Conservation (phyloP, 257 asterid genomes). For the Scutellaria barbata region DNA sequence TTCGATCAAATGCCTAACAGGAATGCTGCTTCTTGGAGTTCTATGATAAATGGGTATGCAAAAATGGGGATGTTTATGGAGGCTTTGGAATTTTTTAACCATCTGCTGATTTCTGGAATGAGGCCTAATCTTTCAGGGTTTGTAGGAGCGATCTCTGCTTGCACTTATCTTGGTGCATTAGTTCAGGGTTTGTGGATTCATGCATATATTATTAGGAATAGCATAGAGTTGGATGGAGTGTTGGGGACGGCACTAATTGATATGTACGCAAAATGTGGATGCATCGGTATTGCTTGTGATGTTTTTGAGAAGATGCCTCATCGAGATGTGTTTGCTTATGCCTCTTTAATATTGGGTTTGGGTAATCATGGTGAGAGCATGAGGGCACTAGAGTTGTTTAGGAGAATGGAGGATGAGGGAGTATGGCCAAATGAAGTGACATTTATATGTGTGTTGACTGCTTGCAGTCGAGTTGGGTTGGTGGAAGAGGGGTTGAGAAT, state of each 20-base stretch:
- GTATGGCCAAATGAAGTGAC: conserved; percentile 57
- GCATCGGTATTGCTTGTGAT: conserved; percentile 44
- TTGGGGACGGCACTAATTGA: conserved; percentile 60
- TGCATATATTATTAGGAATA: conserved; percentile 37
- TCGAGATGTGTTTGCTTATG: conserved; percentile 51
- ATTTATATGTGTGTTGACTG: conserved; percentile 47
- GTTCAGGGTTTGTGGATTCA: conserved; percentile 64
- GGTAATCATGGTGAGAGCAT: conserved; percentile 53
- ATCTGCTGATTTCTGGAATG: conserved; percentile 48
- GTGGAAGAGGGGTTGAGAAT: conserved; percentile 55
- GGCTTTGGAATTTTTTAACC: conserved; percentile 45
- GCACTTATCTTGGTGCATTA: conserved; percentile 51
- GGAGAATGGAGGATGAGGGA: conserved; percentile 55
- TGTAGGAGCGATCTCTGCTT: conserved; percentile 53
- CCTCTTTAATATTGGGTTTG: conserved; percentile 56
- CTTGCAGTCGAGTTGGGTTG: conserved; percentile 56
- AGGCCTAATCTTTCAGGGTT: conserved; percentile 50
- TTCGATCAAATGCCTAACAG: conserved; percentile 62
- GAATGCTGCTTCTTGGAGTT: conserved; percentile 59
- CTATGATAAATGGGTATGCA: conserved; percentile 57
- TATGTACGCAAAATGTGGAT: conserved; percentile 69
- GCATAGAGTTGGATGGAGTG: conserved; percentile 42
- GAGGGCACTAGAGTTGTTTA: conserved; percentile 44
- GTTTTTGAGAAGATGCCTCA: conserved; percentile 45
- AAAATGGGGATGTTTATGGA: conserved; percentile 50